Evolutionary conservation across 257 asterid species (phyloP).

Genomic region (Jacaranda mimosifolia): DNA sequence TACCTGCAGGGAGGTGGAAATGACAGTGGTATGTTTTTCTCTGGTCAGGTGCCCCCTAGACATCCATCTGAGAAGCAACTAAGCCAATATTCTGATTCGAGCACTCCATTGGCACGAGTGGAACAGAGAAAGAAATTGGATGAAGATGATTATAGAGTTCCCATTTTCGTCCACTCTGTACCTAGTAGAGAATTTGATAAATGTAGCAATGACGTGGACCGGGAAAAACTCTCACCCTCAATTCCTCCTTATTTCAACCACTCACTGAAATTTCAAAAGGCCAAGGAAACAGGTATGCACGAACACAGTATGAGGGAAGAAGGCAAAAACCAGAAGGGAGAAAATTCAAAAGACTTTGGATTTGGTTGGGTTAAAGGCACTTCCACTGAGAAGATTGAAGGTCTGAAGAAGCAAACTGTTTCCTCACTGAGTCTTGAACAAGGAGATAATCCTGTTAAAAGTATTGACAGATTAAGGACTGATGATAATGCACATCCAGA

Average conservation of each 20-base stretch:
- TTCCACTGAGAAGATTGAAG: constrained; percentile 21
- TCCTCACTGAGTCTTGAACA: constrained; percentile 39
- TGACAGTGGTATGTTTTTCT: constrained; percentile 45
- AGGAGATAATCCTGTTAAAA: constrained; percentile 37
- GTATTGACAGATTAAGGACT: constrained; percentile 35
- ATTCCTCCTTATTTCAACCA: constrained; percentile 33
- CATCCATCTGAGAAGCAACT: constrained; percentile 58
- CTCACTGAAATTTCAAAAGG: constrained; percentile 34
- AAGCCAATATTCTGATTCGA: constrained; percentile 45
- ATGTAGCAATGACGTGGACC: constrained; percentile 20
- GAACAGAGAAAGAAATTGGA: constrained; percentile 55
- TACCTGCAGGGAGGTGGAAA: constrained; percentile 63
- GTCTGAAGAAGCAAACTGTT: constrained; percentile 34
- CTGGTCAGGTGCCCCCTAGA: constrained; percentile 51
- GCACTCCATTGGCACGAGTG: constrained; percentile 44
- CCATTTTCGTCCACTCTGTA: constrained; percentile 57
- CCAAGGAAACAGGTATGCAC: too few species aligned
- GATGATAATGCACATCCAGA: constrained; percentile 39
- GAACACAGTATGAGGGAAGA: constrained; percentile 35
- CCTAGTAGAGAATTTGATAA: constrained; percentile 44
- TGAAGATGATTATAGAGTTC: constrained; percentile 79
- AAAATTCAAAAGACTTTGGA: constrained; percentile 38
- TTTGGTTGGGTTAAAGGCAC: not conserved
- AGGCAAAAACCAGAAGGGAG: constrained; percentile 41
- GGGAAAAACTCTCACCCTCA: constrained; percentile 46